phyloP scores from a whole-genome alignment of 805 yeast genomes.

The Vanderwaltozyma tropicalis region DNA sequence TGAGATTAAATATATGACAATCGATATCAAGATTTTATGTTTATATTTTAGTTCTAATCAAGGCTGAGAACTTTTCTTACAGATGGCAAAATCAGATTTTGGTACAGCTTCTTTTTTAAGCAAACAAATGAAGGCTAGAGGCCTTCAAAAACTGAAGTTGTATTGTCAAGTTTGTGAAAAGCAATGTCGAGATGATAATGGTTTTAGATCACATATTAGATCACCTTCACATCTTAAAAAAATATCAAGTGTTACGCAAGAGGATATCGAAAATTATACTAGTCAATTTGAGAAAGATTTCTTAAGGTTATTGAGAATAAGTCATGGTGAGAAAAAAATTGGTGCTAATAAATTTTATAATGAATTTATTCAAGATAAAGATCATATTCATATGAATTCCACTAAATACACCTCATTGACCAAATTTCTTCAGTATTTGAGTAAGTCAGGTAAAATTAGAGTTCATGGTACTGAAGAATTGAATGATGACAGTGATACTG shows the following conservation, averaged over 20 bases:
- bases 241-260: slow-evolving; percentile 38
- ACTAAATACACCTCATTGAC: slow-evolving; percentile 70
- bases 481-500: slow-evolving; percentile 27
- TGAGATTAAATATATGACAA: no score
- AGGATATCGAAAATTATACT: slow-evolving; percentile 50
- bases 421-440: slow-evolving; percentile 53
- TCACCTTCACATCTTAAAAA: slow-evolving; percentile 68
- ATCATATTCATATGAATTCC: slow-evolving; percentile 85
- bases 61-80: no score
- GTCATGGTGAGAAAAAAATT: slow-evolving; percentile 74
- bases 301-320: slow-evolving; percentile 44
- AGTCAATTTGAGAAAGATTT: slow-evolving; percentile 53
- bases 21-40: no score
- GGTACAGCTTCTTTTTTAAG: slow-evolving; percentile 64
- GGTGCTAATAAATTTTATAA: slow-evolving; percentile 83
- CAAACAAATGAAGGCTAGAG: slow-evolving; percentile 69
- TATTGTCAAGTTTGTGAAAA: slow-evolving; percentile 89
- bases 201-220: slow-evolving; percentile 79
- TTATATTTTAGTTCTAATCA: slow-evolving; percentile 4
- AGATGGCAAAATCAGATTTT: slow-evolving; percentile 37
- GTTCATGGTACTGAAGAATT: slow-evolving; percentile 34
- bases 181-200: slow-evolving; percentile 94
- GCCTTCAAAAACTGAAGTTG: slow-evolving; percentile 75
- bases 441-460: slow-evolving; percentile 43
- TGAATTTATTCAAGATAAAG: slow-evolving; percentile 71